A percentile compares a stretch with the other conserved stretches of the same genome.
Conservation (phyloP, 192 early-diverging fungal genomes). For the Umbelopsis sp. region DNA sequence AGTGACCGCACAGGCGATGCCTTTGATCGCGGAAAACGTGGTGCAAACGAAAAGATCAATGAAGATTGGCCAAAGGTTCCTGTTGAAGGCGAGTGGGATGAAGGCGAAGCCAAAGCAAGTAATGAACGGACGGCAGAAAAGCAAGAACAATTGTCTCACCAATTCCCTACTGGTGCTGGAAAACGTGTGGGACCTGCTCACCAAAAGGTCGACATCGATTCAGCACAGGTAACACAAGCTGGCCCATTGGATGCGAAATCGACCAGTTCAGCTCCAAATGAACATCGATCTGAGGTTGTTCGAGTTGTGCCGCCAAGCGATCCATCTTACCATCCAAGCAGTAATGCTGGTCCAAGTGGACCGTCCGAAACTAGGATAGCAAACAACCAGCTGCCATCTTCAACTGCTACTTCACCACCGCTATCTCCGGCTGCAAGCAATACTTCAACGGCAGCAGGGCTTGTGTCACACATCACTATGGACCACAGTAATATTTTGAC, state of each 20-base stretch:
- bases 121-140: neutral
- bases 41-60: neutral
- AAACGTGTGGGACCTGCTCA: slow-evolving; percentile 11
- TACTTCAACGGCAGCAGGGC: neutral
- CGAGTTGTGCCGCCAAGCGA: neutral
- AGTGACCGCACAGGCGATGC: neutral
- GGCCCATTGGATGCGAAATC: neutral
- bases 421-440: neutral
- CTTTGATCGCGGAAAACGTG: neutral
- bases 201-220: neutral
- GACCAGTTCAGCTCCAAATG: neutral
- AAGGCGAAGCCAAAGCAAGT: neutral
- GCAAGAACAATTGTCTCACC: neutral
- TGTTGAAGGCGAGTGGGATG: neutral
- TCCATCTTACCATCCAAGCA: neutral
- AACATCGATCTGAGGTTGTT: neutral
- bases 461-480: neutral
- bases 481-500: neutral
- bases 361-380: no score
- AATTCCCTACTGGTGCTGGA: neutral
- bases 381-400: neutral
- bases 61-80: slow-evolving; percentile 13
- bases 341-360: neutral
- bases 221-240: no score
- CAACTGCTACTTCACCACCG: neutral